These are phyloP conservation scores for Cyberlindnera japonica DNA, from an alignment of 805 yeast species.

Conservation along the genomic window DNA sequence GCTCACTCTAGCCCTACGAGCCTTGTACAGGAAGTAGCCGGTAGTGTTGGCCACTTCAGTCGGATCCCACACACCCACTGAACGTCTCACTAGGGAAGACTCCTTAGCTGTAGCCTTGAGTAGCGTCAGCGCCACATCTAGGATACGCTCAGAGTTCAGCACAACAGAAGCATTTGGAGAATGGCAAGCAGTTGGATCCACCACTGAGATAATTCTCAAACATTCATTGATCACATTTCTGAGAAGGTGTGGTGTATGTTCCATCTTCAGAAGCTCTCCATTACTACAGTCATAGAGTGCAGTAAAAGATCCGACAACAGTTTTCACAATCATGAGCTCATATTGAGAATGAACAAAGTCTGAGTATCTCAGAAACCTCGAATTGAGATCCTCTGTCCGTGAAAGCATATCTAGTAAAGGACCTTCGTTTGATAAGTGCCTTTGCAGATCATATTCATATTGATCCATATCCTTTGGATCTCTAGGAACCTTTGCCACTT, in stretches of 20 bases:
- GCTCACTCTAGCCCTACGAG: constrained; percentile 12
- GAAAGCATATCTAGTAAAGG: constrained; percentile 24
- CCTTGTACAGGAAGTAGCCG: constrained; percentile 21
- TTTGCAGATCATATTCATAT: constrained; percentile 23
- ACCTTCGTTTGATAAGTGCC: constrained; percentile 24
- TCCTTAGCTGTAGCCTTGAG: constrained; percentile 19
- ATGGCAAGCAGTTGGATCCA: constrained; percentile 15
- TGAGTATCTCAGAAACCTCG: constrained; percentile 30
- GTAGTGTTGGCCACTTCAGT: constrained; percentile 19
- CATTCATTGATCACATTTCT: constrained; percentile 47
- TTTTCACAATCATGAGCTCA: constrained; percentile 63
- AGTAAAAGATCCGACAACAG: constrained; percentile 67
- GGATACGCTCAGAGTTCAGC: constrained; percentile 33
- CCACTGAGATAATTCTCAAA: constrained; percentile 35
- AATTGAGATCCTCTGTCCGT: constrained; percentile 28
- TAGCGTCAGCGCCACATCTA: constrained; percentile 31
- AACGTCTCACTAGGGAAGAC: constrained; percentile 15
- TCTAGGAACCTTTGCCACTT: constrained; percentile 46
- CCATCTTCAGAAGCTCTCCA: constrained; percentile 51
- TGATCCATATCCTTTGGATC: constrained; percentile 11
- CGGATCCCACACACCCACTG: constrained; percentile 8
- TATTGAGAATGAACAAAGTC: constrained; percentile 49
- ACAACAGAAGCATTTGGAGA: constrained; percentile 25
- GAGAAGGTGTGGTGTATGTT: constrained; percentile 34
- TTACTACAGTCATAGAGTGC: constrained; percentile 62